Evolutionary conservation across 2,329 filamentous ascomycete species (phyloP), one percentile per base, ranked within the genome.

Genomic region (Nectriaceae sp.): DNA sequence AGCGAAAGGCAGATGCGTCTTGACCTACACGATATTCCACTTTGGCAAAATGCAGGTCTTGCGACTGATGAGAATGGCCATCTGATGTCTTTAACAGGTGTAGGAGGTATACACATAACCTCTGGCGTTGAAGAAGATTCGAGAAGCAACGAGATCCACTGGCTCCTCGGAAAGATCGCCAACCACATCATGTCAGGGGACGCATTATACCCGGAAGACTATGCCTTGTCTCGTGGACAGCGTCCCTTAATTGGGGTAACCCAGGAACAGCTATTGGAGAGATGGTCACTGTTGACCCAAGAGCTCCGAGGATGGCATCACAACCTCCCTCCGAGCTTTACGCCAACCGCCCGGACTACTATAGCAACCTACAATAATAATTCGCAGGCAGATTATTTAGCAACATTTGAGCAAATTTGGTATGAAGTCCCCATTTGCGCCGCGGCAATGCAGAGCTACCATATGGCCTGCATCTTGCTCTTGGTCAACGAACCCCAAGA

Each of bases 31-130:
- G 82, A 88, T 47, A 60, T 84, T n/a, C 66, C 75, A 0, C 69
- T 88, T 24, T 88, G 84, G 84, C 80, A 76, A 44, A 81, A 83
- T 47, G 83, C 83, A 4, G 84, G 84, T 2, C 71, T 88, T 29
- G 73, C 79, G 3, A 82, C 26, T 75, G 51, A 53, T 0, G 48
- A 54, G 20, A 49, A 61, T 0, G 58, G 58, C 1, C 48, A 46
- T 5, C 19, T 61, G 0, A 52, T 56, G 42, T 56, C 69, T 76
- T n/a, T n/a, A 55, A 67, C 18, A 50, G 2, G 70, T 76, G 3
- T 58, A 40, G 51, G 70, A 50, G 70, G 75, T n/a, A n/a, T 69
- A 59, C 73, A 46, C 59, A 75, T 65, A 46, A 74, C 56, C 65
- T 78, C 59, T 55, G 65, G 75, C 11, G 83, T 85, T 74, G 75